Percentiles rank a stretch among this genome's conserved stretches.
Conservation (phyloP, 345 rosid species). For the Euphorbia tirucalli region DNA sequence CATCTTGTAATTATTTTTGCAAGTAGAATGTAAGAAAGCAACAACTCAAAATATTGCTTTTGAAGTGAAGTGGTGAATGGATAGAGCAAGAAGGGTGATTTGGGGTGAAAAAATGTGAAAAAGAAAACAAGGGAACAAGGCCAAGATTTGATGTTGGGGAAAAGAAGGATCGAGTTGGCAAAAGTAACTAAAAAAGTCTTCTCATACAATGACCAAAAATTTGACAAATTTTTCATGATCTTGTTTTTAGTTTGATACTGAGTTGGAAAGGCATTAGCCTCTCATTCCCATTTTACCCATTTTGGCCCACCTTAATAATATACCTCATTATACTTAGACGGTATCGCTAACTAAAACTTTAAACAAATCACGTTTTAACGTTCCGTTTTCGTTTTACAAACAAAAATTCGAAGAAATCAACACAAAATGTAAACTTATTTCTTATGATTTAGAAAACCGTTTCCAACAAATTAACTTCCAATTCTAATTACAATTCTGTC, state of each 20-base stretch:
- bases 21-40: not conserved
- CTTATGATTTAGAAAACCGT: no score
- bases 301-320: not conserved
- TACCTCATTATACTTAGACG: no score
- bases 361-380: no score
- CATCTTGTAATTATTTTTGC: slow-evolving; percentile 4
- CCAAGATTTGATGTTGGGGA: slow-evolving; percentile 25
- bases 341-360: no score
- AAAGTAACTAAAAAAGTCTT: slow-evolving; percentile 17
- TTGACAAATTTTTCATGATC: not conserved
- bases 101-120: not conserved
- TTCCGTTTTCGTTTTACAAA: no score
- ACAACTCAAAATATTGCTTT: not conserved
- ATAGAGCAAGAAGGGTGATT: slow-evolving; percentile 15
- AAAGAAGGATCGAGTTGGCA: slow-evolving; percentile 14
- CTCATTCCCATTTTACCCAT: slow-evolving; percentile 1
- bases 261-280: slow-evolving; percentile 11
- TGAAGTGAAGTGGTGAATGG: slow-evolving; percentile 8
- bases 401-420: no score
- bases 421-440: no score
- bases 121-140: slow-evolving; percentile 10
- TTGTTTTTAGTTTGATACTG: slow-evolving; percentile 6
- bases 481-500: no score
- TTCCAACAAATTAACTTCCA: no score
- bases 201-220: slow-evolving; percentile 7